Conservation (phyloP, 257 asterid genomes). For the Handroanthus guayacan region DNA sequence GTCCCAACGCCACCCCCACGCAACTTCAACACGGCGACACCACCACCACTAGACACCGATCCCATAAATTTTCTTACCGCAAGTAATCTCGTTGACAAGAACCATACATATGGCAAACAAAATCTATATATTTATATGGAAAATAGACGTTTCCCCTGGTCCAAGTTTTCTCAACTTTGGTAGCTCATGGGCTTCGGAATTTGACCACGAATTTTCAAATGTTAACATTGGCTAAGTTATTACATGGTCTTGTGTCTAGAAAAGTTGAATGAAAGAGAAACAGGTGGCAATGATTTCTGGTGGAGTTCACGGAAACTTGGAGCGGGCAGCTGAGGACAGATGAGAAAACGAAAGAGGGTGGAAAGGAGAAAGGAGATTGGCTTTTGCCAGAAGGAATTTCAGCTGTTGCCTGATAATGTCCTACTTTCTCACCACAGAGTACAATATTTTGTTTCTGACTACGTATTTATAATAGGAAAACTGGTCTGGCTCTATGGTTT, state of each 20-base stretch:
- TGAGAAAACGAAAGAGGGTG: neutral
- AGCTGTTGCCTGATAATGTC: conserved; percentile 20
- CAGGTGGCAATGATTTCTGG: conserved; percentile 43
- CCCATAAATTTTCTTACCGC: conserved; percentile 24
- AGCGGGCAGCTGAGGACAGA: conserved; percentile 29
- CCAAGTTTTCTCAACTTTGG: conserved; percentile 28
- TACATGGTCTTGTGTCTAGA: neutral
- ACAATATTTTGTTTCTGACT: neutral
- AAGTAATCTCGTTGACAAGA: conserved; percentile 13
- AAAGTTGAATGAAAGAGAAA: conserved; percentile 17
- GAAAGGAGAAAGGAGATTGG: conserved; percentile 16
- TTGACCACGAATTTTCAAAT: conserved; percentile 11
- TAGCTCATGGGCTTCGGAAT: conserved; percentile 16
- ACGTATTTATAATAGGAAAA: conserved; percentile 9
- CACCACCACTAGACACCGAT: conserved; percentile 27
- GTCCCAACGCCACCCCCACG: conserved; percentile 14
- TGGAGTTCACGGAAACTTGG: conserved; percentile 44
- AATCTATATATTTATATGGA: neutral
- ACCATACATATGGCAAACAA: neutral
- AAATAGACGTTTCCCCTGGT: conserved; percentile 8
- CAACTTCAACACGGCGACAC: conserved; percentile 28
- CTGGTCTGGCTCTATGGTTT: neutral
- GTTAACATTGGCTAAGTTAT: neutral
- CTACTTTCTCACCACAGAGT: conserved; percentile 20
- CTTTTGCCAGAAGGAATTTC: neutral